Evolutionary conservation across 2,329 filamentous ascomycete species (phyloP), one percentile per base, ranked within the genome.

Genomic region (Plenodomus tracheiphilus): DNA sequence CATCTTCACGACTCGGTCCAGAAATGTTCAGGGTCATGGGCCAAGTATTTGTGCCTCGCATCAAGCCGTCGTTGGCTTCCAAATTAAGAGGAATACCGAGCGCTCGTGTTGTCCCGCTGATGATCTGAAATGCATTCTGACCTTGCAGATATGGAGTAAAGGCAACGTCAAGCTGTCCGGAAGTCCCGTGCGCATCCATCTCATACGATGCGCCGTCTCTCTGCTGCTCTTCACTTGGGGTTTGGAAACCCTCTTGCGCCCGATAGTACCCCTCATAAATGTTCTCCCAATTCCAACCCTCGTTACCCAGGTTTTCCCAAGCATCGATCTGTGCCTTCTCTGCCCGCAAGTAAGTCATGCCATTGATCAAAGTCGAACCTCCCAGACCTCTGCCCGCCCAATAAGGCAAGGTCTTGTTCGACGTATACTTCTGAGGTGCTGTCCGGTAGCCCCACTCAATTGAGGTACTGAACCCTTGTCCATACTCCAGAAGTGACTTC

Each of bases 291-390:
- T 63, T 63, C 69, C 68, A 71, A 9, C 65, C 65, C 16, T 58
- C 43, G 32, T 71, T 72, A 1, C 67, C 69, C 7, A 72, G 34
- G 21, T 56, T 43, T 53, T 68, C 63, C 68, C 69, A 72, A 2
- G 58, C 59, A 45, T 71, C 65, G 32, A 71, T 63, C 41, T 72
- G 68, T 5, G 47, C 58, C 17, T 58, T 62, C 44, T 71, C 69
- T 11, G 68, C 68, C 6, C 68, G 57, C 9, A 71, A 45, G 51
- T 70, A 72, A 4, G 68, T 70, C 65, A 71, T 70, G 2, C 70
- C 75, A 58, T 78, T 78, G 44, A 78, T 76, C 9, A 67, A 63
- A 15, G 71, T 75, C 2, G 73, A 74, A 5, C 75, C 77, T 37
- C 73, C 74, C 2, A 77, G 54, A 0, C 71, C 74, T 51, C 74